These are phyloP conservation scores for Fusarium longipes DNA, from an alignment of 2,329 filamentous ascomycete species.

Conservation along the genomic window DNA sequence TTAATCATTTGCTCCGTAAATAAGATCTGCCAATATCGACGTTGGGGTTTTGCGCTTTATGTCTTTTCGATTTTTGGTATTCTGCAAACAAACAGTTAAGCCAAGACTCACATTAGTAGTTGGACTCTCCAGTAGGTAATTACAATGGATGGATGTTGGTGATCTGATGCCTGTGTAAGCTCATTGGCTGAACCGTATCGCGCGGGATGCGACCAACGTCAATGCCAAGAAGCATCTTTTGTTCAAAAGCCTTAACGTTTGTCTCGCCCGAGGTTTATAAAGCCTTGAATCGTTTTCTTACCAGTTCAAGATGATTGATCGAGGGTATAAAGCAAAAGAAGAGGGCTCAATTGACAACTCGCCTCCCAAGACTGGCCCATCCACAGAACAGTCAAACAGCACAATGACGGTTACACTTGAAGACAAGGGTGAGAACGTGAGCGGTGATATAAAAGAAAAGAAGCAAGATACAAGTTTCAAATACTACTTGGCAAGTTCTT, in stretches of 20 bases:
- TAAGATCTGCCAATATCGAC: background rate
- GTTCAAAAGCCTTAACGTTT: background rate
- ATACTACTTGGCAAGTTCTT: conserved; percentile 42
- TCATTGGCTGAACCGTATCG: conserved; percentile 33
- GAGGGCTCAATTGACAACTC: conserved; percentile 1
- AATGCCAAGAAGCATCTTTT: conserved; percentile 23
- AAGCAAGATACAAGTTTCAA: conserved; percentile 41
- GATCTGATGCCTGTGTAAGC: conserved; percentile 18
- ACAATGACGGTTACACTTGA: conserved; percentile 4
- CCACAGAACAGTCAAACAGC: conserved; percentile 6
- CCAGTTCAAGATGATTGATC: conserved; percentile 9
- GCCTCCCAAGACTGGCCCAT: conserved; percentile 1
- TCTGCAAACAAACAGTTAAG: background rate
- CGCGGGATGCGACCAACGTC: conserved; percentile 18
- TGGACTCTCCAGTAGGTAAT: background rate
- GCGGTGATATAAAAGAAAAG: conserved; percentile 10
- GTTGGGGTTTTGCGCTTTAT: too few relatives aligned
- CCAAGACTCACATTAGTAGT: too few relatives aligned
- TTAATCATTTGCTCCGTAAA: background rate
- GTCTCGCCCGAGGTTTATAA: too few relatives aligned
- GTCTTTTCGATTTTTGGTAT: too few relatives aligned
- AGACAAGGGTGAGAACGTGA: background rate
- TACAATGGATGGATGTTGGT: background rate
- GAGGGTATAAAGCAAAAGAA: conserved; percentile 3
- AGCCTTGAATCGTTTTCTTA: background rate